A percentile compares a stretch with the other conserved stretches of the same genome.
These are phyloP conservation scores for Aureobasidium sp. DNA, from an alignment of 2,329 filamentous ascomycete genomes.

Conservation along the genomic window DNA sequence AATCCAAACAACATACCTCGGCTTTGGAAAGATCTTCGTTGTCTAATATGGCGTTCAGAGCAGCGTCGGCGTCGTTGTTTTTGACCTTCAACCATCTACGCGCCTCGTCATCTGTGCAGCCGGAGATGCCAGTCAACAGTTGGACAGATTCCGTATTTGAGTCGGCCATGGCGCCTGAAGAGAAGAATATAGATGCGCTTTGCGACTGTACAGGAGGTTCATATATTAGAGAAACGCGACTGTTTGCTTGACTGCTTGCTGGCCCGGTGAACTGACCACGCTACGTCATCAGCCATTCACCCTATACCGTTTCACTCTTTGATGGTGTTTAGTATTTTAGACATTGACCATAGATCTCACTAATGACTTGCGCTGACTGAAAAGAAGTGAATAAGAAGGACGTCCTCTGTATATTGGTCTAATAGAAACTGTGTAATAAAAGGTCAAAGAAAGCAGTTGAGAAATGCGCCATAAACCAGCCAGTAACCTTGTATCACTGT, in stretches of 20 bases:
- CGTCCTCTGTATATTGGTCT: not conserved
- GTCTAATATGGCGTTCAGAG: slow-evolving; percentile 24
- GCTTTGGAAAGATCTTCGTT: slow-evolving; percentile 22
- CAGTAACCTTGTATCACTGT: not conserved
- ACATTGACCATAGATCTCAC: not conserved
- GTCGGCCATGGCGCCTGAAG: slow-evolving; percentile 13
- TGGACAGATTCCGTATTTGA: slow-evolving; percentile 19
- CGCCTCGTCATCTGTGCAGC: slow-evolving; percentile 16
- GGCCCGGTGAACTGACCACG: slow-evolving; percentile 4
- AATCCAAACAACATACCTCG: slow-evolving; percentile 12
- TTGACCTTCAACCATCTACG: slow-evolving; percentile 24
- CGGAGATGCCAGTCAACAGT: slow-evolving; percentile 17
- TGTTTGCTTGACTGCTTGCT: slow-evolving; percentile 8
- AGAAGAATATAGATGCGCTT: not conserved
- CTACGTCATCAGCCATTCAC: not conserved
- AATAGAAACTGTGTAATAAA: slow-evolving; percentile 1
- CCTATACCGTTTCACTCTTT: not conserved
- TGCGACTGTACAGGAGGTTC: not conserved
- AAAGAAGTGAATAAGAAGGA: not conserved
- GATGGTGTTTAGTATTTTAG: not conserved
- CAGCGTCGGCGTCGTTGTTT: slow-evolving; percentile 21
- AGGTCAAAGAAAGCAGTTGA: not conserved
- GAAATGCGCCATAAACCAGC: not conserved
- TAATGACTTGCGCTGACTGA: not conserved
- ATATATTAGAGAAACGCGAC: not conserved